A percentile compares a stretch with the other conserved stretches of the same genome.
phyloP scores from a whole-genome alignment of 371 early-diverging fungal species.

The Apophysomyces ossiformis region DNA sequence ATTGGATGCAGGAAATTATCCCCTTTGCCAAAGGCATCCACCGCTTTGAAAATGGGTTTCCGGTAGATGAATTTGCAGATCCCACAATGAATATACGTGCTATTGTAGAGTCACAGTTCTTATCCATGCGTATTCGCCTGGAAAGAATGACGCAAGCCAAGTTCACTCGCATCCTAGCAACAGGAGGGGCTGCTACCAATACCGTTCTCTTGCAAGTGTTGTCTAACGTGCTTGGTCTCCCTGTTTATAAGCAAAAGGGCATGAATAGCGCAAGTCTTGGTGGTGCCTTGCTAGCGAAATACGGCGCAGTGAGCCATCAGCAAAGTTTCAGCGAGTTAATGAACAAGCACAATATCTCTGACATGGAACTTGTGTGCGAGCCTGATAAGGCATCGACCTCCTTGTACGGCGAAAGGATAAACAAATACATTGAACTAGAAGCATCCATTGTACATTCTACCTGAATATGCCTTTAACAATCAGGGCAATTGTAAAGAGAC shows the following conservation, averaged over 20 bases:
- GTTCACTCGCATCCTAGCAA: constrained; percentile 59
- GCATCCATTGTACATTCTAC: background rate
- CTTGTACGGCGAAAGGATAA: constrained; percentile 7
- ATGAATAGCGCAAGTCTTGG: constrained; percentile 54
- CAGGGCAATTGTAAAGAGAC: too few relatives aligned
- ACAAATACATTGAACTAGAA: constrained; percentile 13
- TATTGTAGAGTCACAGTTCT: constrained; percentile 75
- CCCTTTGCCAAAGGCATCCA: constrained; percentile 74
- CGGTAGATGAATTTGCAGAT: constrained; percentile 55
- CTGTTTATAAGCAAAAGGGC: constrained; percentile 60
- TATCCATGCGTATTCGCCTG: constrained; percentile 71
- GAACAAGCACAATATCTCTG: constrained; percentile 25
- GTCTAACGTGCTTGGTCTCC: constrained; percentile 73
- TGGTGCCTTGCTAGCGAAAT: constrained; percentile 53
- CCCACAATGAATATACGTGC: constrained; percentile 58
- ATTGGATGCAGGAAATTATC: constrained; percentile 76
- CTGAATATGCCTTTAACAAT: too few relatives aligned
- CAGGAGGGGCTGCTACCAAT: constrained; percentile 82
- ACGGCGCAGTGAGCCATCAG: constrained; percentile 20
- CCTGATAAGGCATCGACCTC: constrained; percentile 28
- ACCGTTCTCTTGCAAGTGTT: constrained; percentile 58
- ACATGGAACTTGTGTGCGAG: constrained; percentile 34
- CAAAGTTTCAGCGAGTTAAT: constrained; percentile 43
- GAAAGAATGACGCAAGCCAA: constrained; percentile 31
- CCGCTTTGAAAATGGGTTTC: constrained; percentile 59